Conservation (phyloP, 176 grass and related monocot genomes). For the Secale cereale region DNA sequence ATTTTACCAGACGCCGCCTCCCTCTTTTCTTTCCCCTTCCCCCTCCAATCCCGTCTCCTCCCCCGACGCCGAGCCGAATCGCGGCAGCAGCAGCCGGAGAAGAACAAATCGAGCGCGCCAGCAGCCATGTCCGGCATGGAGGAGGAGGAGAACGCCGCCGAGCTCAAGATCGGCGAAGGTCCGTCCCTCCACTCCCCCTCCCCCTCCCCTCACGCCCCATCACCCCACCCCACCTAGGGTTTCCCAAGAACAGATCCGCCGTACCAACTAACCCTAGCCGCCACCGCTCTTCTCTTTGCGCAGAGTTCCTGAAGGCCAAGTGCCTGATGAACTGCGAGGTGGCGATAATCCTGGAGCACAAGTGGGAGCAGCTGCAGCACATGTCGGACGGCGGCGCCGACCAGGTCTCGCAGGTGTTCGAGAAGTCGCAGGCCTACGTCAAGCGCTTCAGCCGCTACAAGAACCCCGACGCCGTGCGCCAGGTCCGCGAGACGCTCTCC, state of each 20-base stretch:
- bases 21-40: background rate
- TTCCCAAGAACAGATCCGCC: background rate
- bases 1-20: background rate
- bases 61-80: background rate
- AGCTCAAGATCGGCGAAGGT: slow-evolving; percentile 97
- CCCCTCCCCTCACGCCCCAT: background rate
- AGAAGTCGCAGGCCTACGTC: slow-evolving; percentile 94
- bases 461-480: slow-evolving; percentile 90
- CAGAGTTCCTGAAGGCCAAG: slow-evolving; percentile 93
- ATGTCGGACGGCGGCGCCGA: slow-evolving; percentile 49
- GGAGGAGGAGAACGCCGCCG: slow-evolving; percentile 95
- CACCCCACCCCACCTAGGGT: background rate
- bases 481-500: slow-evolving; percentile 79
- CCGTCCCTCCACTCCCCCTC: no score
- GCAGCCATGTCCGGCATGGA: slow-evolving; percentile 54
- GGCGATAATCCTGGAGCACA: slow-evolving; percentile 83
- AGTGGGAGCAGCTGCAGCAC: slow-evolving; percentile 95
- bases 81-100: background rate
- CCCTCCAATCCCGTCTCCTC: background rate
- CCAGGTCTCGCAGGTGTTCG: slow-evolving; percentile 78
- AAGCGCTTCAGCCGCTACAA: slow-evolving; percentile 98
- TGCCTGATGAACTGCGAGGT: slow-evolving; percentile 99
- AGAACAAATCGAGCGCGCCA: background rate
- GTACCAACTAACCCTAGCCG: background rate
- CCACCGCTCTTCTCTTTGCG: background rate